Conservation (phyloP, 345 rosid species). For the Lepidium aucheri region DNA sequence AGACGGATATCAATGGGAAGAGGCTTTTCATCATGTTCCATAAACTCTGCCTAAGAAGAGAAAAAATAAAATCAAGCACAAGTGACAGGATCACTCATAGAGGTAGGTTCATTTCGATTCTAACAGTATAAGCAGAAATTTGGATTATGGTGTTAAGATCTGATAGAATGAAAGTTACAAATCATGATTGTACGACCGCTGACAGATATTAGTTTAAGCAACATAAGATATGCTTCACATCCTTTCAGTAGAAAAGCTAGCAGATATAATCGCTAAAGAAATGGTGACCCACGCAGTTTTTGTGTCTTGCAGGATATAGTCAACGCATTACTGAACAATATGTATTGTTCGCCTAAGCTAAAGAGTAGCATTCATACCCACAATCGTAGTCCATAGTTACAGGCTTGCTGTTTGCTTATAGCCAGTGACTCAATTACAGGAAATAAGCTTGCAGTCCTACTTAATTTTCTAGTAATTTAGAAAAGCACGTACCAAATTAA, state of each 20-base stretch:
- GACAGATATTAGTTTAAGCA: neutral
- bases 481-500: constrained; percentile 58
- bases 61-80: constrained; percentile 3
- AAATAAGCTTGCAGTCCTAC: neutral
- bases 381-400: neutral
- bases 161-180: neutral
- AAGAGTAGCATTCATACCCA: constrained; percentile 11
- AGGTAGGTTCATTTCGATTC: neutral
- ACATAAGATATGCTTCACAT: neutral
- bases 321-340: neutral
- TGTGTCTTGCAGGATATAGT: neutral
- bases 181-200: neutral
- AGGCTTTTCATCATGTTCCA: constrained; percentile 98
- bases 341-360: constrained; percentile 7
- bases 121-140: neutral
- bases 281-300: constrained; percentile 8
- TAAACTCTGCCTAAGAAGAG: constrained; percentile 86
- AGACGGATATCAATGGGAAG: constrained; percentile 98
- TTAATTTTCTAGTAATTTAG: neutral
- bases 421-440: neutral
- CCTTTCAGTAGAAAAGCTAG: neutral
- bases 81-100: neutral
- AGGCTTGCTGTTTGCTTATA: neutral
- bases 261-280: neutral
- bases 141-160: neutral